A percentile compares a stretch with the other conserved stretches of the same genome.
These are phyloP conservation scores for Neurospora sp. DNA, from an alignment of 2,329 filamentous ascomycete genomes.

Conservation along the genomic window DNA sequence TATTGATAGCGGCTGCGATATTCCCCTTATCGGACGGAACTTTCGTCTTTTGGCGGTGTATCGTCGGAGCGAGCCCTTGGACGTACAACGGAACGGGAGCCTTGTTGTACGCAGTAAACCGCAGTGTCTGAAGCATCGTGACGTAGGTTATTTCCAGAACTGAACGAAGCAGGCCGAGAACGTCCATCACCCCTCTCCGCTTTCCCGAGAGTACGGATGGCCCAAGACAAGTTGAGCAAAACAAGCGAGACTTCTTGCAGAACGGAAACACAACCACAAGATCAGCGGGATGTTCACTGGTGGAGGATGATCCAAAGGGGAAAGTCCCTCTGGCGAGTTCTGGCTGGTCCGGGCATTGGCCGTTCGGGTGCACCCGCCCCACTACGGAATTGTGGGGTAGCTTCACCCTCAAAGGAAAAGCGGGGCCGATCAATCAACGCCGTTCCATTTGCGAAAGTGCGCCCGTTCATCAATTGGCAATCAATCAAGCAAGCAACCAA, in stretches of 20 bases:
- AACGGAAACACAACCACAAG: not conserved
- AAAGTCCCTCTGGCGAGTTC: not conserved
- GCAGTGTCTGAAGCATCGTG: not conserved
- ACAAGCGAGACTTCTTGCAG: not conserved
- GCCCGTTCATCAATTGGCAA: not conserved
- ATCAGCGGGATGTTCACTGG: not conserved
- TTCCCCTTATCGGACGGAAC: not conserved
- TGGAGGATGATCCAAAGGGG: not conserved
- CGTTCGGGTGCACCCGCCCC: not conserved
- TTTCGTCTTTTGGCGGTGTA: not conserved
- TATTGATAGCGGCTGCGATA: not conserved
- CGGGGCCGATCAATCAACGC: not conserved
- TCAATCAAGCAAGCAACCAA: not conserved
- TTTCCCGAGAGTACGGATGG: not conserved
- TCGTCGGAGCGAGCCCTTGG: not conserved
- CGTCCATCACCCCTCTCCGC: not conserved
- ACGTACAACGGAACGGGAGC: not conserved
- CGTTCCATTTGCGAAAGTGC: not conserved
- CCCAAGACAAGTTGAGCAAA: not conserved
- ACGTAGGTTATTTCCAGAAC: not conserved
- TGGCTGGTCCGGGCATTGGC: not conserved
- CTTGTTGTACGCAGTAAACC: not conserved
- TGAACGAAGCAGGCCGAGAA: not conserved
- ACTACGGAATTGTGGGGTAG: not conserved
- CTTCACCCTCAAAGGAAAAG: not conserved